These are phyloP conservation scores for Candida boidinii DNA, from an alignment of 805 yeast genomes.

Conservation along the genomic window DNA sequence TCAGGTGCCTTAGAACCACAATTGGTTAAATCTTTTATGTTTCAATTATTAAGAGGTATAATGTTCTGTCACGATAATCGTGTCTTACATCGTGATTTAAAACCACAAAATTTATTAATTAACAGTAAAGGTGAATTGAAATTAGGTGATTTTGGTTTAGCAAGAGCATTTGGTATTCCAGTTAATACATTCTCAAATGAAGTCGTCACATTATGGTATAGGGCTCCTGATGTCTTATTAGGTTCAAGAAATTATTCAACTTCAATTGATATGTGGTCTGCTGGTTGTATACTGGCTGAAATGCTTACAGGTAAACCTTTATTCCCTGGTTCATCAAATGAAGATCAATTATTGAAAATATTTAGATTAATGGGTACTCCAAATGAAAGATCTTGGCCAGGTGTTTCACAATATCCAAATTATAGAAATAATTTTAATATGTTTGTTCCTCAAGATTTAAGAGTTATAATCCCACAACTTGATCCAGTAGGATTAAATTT, in stretches of 20 bases:
- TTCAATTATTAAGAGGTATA: conserved; percentile 84
- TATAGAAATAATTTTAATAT: conserved; percentile 77
- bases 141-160: conserved; percentile 94
- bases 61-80: conserved; percentile 80
- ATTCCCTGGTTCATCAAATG: conserved; percentile 94
- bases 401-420: conserved; percentile 84
- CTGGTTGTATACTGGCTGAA: conserved; percentile 96
- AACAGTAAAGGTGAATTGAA: conserved; percentile 86
- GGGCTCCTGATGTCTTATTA: conserved; percentile 93
- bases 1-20: conserved; percentile 66
- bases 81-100: conserved; percentile 79
- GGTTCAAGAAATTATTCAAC: conserved; percentile 96
- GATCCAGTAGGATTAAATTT: conserved; percentile 65
- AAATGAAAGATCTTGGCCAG: conserved; percentile 94
- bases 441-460: conserved; percentile 82
- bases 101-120: conserved; percentile 91
- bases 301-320: conserved; percentile 98
- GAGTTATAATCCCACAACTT: conserved; percentile 56
- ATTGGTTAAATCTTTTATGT: conserved; percentile 86
- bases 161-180: conserved; percentile 97
- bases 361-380: conserved; percentile 96
- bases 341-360: conserved; percentile 87
- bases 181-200: conserved; percentile 96
- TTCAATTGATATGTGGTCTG: conserved; percentile 97
- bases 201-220: conserved; percentile 95